phyloP scores from a whole-genome alignment of 495 filamentous ascomycete species.

The Letharia lupina region DNA sequence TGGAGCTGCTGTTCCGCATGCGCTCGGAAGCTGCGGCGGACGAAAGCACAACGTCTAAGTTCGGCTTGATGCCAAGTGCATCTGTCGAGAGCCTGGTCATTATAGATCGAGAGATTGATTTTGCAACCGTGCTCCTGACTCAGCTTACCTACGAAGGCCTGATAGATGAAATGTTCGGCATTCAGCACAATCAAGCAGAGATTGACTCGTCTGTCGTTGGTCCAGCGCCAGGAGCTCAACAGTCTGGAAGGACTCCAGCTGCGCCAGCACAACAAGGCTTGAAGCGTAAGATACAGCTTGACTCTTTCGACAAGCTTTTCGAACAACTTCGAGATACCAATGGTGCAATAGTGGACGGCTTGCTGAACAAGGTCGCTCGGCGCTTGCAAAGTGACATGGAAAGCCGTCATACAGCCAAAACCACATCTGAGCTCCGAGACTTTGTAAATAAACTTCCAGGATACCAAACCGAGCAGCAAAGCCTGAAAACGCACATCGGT shows the following conservation, averaged over 20 bases:
- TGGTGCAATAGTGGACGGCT: conserved; percentile 83
- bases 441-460: conserved; percentile 87
- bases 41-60: conserved; percentile 49
- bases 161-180: conserved; percentile 88
- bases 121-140: conserved; percentile 81
- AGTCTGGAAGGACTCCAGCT: conserved; percentile 46
- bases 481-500: conserved; percentile 80
- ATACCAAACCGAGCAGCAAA: conserved; percentile 90
- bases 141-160: conserved; percentile 96
- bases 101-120: conserved; percentile 90
- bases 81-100: conserved; percentile 85
- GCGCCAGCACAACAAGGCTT: conserved; percentile 50
- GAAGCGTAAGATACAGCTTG: conserved; percentile 85
- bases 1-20: conserved; percentile 87
- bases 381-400: conserved; percentile 85
- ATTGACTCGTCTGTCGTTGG: conserved; percentile 90
- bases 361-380: conserved; percentile 84
- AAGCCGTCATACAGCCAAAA: conserved; percentile 79
- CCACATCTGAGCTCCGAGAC: conserved; percentile 78
- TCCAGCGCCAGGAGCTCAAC: conserved; percentile 48
- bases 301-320: conserved; percentile 84
- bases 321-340: conserved; percentile 85
- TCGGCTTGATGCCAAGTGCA: conserved; percentile 76
- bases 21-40: conserved; percentile 81
- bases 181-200: conserved; percentile 80